phyloP scores from a whole-genome alignment of 148 eudicot genomes.

The Rhododendron kiyosumense region DNA sequence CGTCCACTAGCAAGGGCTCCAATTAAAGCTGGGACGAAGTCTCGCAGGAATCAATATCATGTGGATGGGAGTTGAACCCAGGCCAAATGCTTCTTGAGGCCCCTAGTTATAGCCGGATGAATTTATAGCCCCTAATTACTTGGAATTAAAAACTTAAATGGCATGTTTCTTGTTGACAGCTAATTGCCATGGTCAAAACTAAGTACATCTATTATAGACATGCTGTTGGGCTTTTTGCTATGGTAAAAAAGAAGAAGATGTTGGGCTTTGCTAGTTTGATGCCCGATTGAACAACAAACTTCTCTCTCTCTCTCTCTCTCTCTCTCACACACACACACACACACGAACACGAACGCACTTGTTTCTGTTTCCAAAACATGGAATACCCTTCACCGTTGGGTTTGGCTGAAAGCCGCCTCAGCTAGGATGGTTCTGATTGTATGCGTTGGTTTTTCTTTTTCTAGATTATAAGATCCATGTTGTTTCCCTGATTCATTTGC shows the following conservation, averaged over 20 bases:
- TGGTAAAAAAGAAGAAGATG: not conserved
- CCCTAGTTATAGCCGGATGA: not conserved
- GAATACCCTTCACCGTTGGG: not conserved
- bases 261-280: not conserved
- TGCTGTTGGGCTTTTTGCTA: not conserved
- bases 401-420: not conserved
- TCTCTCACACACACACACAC: not conserved
- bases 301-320: not conserved
- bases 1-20: not conserved
- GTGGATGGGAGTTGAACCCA: not conserved
- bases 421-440: not conserved
- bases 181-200: not conserved
- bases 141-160: not conserved
- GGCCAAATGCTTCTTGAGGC: not conserved
- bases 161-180: not conserved
- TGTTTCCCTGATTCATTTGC: conserved; percentile 1
- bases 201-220: not conserved
- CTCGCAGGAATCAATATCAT: not conserved
- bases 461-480: not conserved
- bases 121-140: not conserved
- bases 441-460: not conserved
- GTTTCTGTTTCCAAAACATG: not conserved
- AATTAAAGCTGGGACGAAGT: not conserved
- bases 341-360: not conserved
- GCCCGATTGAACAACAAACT: not conserved